Percentiles rank a stretch among this genome's conserved stretches.
phyloP scores from a whole-genome alignment of 2,329 filamentous ascomycete species.

The Thielaviopsis musarum region DNA sequence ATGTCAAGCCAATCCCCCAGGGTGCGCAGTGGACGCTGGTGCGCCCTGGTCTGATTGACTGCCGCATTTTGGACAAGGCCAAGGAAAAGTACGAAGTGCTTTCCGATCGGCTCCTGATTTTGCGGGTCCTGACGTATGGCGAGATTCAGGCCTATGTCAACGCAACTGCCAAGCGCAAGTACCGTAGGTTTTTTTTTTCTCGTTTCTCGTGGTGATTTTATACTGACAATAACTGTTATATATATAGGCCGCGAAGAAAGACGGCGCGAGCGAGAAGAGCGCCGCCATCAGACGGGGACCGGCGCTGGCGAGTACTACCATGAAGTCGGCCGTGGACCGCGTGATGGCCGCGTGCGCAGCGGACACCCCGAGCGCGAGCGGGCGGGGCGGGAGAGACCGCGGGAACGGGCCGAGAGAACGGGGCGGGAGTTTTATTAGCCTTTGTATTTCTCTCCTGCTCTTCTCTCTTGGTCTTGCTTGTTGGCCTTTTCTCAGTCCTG shows the following conservation, averaged over 20 bases:
- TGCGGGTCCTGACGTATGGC: slow-evolving; percentile 71
- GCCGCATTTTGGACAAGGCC: slow-evolving; percentile 68
- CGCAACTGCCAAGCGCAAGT: slow-evolving; percentile 57
- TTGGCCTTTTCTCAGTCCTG: too few relatives aligned
- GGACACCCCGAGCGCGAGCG: background rate
- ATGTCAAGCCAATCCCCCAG: slow-evolving; percentile 50
- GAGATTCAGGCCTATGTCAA: slow-evolving; percentile 80
- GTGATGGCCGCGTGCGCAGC: background rate
- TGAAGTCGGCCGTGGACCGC: too few relatives aligned
- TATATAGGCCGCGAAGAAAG: background rate
- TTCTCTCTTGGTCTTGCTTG: too few relatives aligned
- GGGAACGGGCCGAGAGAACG: background rate
- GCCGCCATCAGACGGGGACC: background rate
- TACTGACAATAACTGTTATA: background rate
- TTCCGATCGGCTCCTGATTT: slow-evolving; percentile 84
- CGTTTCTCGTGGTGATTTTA: background rate
- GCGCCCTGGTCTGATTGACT: slow-evolving; percentile 73
- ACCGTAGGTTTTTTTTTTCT: slow-evolving; percentile 38
- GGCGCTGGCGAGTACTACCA: too few relatives aligned
- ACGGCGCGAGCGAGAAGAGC: background rate
- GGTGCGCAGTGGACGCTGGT: slow-evolving; percentile 91
- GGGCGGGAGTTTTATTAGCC: background rate
- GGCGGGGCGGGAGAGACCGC: background rate
- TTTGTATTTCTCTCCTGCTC: too few relatives aligned
- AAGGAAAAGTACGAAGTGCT: slow-evolving; percentile 84